Percentiles rank a stretch among this genome's conserved stretches.
phyloP scores from a whole-genome alignment of 2,329 filamentous ascomycete species.

The Penicillium sp. region DNA sequence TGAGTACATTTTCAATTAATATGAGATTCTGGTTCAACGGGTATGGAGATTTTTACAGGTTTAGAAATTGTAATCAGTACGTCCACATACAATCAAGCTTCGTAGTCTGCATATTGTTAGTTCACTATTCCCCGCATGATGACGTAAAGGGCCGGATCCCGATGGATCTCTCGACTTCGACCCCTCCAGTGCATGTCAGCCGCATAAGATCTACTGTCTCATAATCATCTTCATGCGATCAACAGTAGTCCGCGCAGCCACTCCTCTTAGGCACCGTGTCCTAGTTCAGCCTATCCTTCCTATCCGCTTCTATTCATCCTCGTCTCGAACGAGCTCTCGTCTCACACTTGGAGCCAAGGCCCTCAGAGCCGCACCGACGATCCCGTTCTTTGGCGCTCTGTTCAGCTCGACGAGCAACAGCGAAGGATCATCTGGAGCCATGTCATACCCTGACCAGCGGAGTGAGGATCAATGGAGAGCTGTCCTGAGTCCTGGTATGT shows the following conservation, averaged over 20 bases:
- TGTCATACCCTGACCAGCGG: slow-evolving; percentile 76
- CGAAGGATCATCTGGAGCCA: slow-evolving; percentile 37
- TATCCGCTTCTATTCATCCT: slow-evolving; percentile 26
- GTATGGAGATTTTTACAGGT: too few relatives aligned
- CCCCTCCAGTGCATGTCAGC: slow-evolving; percentile 7
- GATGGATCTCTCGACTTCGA: slow-evolving; percentile 2
- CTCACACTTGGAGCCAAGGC: slow-evolving; percentile 39
- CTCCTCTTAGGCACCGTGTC: slow-evolving; percentile 22
- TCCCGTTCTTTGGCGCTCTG: slow-evolving; percentile 76
- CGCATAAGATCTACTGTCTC: not conserved
- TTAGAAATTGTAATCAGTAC: too few relatives aligned
- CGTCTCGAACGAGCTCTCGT: slow-evolving; percentile 17
- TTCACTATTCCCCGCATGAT: slow-evolving; percentile 30
- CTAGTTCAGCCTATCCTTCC: slow-evolving; percentile 21
- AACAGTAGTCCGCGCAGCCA: slow-evolving; percentile 26
- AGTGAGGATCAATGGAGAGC: slow-evolving; percentile 85
- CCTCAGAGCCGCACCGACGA: slow-evolving; percentile 69
- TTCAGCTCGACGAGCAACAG: slow-evolving; percentile 66
- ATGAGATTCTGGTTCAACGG: not conserved
- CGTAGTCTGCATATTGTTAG: not conserved
- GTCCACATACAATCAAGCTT: too few relatives aligned
- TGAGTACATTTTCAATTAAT: not conserved
- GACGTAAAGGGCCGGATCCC: slow-evolving; percentile 30
- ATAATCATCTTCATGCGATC: slow-evolving; percentile 30
- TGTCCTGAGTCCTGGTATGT: slow-evolving; percentile 70